phyloP scores from a whole-genome alignment of 805 yeast species.

The Myxozyma nipponensis region DNA sequence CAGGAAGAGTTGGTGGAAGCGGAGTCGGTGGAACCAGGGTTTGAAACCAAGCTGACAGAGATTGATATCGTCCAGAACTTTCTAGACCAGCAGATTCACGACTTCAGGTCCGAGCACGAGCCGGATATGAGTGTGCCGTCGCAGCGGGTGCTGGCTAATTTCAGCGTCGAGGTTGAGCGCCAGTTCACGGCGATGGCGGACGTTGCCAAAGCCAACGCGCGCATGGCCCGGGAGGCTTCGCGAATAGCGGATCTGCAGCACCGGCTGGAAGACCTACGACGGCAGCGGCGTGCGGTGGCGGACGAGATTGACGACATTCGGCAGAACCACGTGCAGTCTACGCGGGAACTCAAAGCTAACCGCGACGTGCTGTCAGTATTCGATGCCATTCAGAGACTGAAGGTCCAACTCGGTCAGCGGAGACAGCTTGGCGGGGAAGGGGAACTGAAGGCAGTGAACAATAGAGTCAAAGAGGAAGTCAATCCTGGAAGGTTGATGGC shows the following conservation, averaged over 20 bases:
- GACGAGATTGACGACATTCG: constrained; percentile 7
- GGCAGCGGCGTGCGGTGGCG: constrained; percentile 6
- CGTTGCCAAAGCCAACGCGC: constrained; percentile 17
- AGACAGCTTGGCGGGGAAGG: not conserved
- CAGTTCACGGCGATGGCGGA: constrained; percentile 20
- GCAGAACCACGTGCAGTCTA: constrained; percentile 2
- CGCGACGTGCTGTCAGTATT: constrained; percentile 4
- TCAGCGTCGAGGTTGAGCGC: constrained; percentile 17
- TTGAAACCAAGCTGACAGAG: constrained; percentile 14
- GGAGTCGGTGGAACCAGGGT: constrained; percentile 1
- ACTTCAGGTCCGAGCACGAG: not conserved
- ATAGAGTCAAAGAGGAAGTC: not conserved
- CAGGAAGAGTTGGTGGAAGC: not conserved
- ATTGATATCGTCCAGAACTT: constrained; percentile 23
- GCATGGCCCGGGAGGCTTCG: constrained; percentile 2
- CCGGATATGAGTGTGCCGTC: not conserved
- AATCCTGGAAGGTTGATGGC: constrained; percentile 10
- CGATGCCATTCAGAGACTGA: constrained; percentile 5
- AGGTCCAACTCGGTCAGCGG: constrained; percentile 6
- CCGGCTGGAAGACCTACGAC: constrained; percentile 13
- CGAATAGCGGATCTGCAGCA: constrained; percentile 12
- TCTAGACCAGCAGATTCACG: constrained; percentile 12
- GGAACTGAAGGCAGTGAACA: not conserved
- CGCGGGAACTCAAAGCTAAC: constrained; percentile 3
- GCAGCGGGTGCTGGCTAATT: constrained; percentile 12